Evolutionary conservation across 139 green algal genomes (phyloP), one percentile per base, ranked within the genome.

Genomic region (Chlamydomonas sp.): DNA sequence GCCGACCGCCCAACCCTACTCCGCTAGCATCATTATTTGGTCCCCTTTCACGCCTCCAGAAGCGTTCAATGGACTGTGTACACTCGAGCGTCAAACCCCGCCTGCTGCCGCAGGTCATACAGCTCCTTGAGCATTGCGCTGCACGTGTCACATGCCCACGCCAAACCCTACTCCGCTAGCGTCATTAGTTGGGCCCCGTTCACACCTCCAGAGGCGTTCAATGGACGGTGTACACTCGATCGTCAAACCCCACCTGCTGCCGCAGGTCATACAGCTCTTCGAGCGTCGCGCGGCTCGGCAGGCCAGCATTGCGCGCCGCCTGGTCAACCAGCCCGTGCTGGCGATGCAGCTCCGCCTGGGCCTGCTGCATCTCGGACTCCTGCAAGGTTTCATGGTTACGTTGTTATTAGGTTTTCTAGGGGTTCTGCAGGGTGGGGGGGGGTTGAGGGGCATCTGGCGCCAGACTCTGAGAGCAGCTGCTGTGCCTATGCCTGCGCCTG

Each of bases 321-420:
- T 66, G 59, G 4, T 66, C 59, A 13, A 66, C 59, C 29, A 66
- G 59, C 31, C 20, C 59, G 24, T 66, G 59, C 59, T 66, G 59
- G 33, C 33, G 59, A 6, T 66, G 59, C 33, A 66, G 59, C 26
- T 66, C 59, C 31, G 39, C 31, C 29, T 66, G 59, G 6, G 43
- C 13, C 59, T 66, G 10, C 31, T 26, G 10, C 8, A 66, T 66
- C 16, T 66, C 59, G 4, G 6, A 20, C 20, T 66, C 59, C 59
- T 66, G 29, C n/a, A 22, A 39, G 59, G 29, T 30, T 64, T 57
- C 22, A 28, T 22, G 22, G 47, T 22, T 28, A 57, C 47, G 22
- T 16, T 22, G 20, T 57, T 57, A 57, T 57, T 57, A 28, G 16
- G 47, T 57, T 22, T 28, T 28, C 47, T n/a, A 57, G 16, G 47